Base-by-base conservation (phyloP, 2,329 filamentous ascomycete genomes). In the Pyricularia sp. region DNA sequence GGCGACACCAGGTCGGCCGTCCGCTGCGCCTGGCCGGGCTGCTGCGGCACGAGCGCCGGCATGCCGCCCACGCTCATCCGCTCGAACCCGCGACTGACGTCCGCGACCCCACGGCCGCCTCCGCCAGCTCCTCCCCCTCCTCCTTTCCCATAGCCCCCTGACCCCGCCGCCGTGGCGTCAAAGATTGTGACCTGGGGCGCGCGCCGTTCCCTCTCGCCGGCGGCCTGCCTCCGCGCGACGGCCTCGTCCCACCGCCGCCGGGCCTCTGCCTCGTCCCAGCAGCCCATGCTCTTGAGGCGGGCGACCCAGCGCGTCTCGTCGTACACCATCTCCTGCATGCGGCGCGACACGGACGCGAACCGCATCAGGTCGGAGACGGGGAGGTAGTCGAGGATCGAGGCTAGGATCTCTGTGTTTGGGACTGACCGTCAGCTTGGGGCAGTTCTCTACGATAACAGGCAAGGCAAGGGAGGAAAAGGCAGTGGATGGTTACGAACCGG, bases 261-360 rank as follows among this genome's bases (percentile, higher is more conserved):
- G 4, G 95, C 95, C 77, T 97, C 94, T 3, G 82, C 79, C 77
- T 99, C 95, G 75, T 97, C 90, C 95, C 95, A 99, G 73, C 92
- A 91, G 1, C 90, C 92, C 89, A 99, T 97, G 70, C 86, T 89
- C 77, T 91, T 91, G 68, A 99, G 80, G 71, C 92, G 87, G 72
- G 92, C 88, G 58, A 98, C 91, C 95, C 95, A 99, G 81, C 94
- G 87, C 66, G 93, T 92, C 78, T 99, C 95, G 78, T 99, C 95
- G 79, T 98, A 99, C 3, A 97, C 94, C 94, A 99, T 99, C 80
- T 99, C 95, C 76, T 91, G 90, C 85, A 98, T 88, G 70, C 92
- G 91, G 76, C 88, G 91, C 70, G 93, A 97, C 28, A 92, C 89
- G 71, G 90, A 89, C 64, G 95, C 94, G 76, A 93, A 94, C 73